phyloP scores from a whole-genome alignment of 2,329 filamentous ascomycete species.

The Ambrosiella cleistominuta region DNA sequence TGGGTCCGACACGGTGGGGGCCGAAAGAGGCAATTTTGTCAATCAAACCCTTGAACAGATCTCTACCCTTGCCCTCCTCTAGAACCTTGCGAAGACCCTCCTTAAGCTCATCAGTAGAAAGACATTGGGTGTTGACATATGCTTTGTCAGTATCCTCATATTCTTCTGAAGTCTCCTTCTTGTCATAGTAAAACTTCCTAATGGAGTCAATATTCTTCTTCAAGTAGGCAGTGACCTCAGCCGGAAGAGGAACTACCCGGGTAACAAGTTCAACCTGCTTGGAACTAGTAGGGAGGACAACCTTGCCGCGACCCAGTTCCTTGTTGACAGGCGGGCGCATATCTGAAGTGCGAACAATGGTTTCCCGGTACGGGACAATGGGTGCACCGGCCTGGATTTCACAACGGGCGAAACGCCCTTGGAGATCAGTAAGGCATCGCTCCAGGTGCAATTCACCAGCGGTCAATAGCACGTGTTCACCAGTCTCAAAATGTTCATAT shows the following conservation, averaged over 20 bases:
- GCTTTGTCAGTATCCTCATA: conserved; percentile 27
- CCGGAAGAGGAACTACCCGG: conserved; percentile 61
- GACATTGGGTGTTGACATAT: conserved; percentile 37
- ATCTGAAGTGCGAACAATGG: conserved; percentile 70
- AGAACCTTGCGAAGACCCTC: conserved; percentile 51
- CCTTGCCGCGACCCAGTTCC: conserved; percentile 67
- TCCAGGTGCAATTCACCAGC: conserved; percentile 91
- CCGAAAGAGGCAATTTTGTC: conserved; percentile 83
- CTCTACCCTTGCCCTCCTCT: conserved; percentile 52
- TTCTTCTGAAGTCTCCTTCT: conserved; percentile 27
- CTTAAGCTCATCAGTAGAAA: conserved; percentile 64
- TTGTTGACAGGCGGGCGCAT: conserved; percentile 82
- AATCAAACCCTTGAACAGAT: conserved; percentile 59
- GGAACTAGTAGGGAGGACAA: conserved; percentile 59
- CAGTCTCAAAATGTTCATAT: conserved; percentile 82
- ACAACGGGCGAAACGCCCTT: conserved; percentile 82
- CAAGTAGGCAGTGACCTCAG: conserved; percentile 67
- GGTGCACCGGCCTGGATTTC: conserved; percentile 88
- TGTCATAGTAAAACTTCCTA: conserved; percentile 60
- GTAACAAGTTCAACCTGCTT: conserved; percentile 70
- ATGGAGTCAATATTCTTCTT: conserved; percentile 63
- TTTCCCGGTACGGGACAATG: conserved; percentile 91
- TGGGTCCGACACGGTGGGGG: conserved; percentile 67
- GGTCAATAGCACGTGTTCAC: conserved; percentile 87
- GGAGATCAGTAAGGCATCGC: conserved; percentile 78